A percentile compares a stretch with the other conserved stretches of the same genome.
Conservation (phyloP, 164 flowering plant genomes). For the Stephania cephalantha region DNA sequence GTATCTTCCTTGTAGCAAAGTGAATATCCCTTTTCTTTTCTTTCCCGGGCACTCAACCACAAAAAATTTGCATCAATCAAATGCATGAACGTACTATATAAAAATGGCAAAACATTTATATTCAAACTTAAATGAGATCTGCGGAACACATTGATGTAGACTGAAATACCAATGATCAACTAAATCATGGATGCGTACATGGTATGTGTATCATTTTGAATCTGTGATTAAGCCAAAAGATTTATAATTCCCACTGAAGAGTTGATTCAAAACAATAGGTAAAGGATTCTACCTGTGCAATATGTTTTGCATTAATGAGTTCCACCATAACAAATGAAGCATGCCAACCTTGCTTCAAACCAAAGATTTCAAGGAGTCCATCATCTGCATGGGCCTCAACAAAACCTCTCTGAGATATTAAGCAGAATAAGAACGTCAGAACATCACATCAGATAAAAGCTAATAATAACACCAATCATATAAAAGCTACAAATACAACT, state of each 20-base stretch:
- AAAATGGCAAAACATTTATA: neutral
- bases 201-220: neutral
- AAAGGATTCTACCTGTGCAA: constrained; percentile 71
- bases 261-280: neutral
- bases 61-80: neutral
- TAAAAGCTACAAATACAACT: neutral
- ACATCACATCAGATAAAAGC: neutral
- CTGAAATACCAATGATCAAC: neutral
- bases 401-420: constrained; percentile 68
- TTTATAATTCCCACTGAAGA: neutral
- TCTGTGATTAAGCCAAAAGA: neutral
- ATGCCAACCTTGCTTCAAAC: constrained; percentile 99
- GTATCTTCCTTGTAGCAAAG: too few relatives aligned
- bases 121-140: neutral
- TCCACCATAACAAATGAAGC: constrained; percentile 98
- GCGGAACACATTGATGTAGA: neutral
- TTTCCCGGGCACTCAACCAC: neutral
- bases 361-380: constrained; percentile 90
- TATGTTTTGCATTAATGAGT: constrained; percentile 85
- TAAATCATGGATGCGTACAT: neutral
- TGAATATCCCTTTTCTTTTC: neutral
- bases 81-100: neutral
- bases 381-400: constrained; percentile 92
- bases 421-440: constrained; percentile 3
- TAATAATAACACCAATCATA: neutral